Conservation (phyloP, 257 asterid species). For the Salvia rosmarinus region DNA sequence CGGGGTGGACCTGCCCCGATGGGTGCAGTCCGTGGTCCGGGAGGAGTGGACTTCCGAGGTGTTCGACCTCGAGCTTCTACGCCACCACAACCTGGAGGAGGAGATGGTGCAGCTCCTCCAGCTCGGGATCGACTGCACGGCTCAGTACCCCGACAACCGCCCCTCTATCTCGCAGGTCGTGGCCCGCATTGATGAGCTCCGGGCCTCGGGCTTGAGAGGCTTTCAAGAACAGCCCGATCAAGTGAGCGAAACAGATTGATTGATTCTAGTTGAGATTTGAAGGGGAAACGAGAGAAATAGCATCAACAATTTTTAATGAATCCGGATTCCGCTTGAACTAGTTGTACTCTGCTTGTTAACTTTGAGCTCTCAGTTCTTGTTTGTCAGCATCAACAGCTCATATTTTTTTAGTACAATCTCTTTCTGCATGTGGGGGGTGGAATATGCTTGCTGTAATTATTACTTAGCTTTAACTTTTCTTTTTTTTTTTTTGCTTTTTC, state of each 20-base stretch:
- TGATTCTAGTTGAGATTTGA: conserved; percentile 1
- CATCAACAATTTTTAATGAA: conserved; percentile 22
- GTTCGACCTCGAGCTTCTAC: conserved; percentile 69
- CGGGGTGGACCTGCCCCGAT: conserved; percentile 78
- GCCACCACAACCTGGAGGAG: conserved; percentile 62
- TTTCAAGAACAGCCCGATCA: conserved; percentile 47
- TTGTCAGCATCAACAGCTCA: conserved; percentile 47
- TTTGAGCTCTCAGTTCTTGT: conserved; percentile 41
- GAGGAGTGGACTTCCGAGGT: conserved; percentile 91
- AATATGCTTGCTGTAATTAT: conserved; percentile 58
- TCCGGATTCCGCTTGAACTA: conserved; percentile 10
- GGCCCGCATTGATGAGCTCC: conserved; percentile 54
- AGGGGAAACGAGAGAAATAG: conserved; percentile 11
- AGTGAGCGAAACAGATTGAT: conserved; percentile 52
- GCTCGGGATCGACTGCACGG: conserved; percentile 79
- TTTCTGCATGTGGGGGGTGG: conserved; percentile 44
- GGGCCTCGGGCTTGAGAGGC: conserved; percentile 39
- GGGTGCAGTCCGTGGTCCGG: conserved; percentile 79
- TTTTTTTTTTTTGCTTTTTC: neutral
- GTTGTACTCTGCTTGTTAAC: conserved; percentile 42
- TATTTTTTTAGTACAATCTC: conserved; percentile 29
- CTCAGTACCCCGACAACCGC: conserved; percentile 73
- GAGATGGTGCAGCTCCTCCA: conserved; percentile 86
- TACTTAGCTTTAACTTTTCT: conserved; percentile 49
- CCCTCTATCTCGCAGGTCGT: conserved; percentile 63